A percentile compares a stretch with the other conserved stretches of the same genome.
phyloP scores from a whole-genome alignment of 2,329 filamentous ascomycete genomes.

The Fusarium torreyae region DNA sequence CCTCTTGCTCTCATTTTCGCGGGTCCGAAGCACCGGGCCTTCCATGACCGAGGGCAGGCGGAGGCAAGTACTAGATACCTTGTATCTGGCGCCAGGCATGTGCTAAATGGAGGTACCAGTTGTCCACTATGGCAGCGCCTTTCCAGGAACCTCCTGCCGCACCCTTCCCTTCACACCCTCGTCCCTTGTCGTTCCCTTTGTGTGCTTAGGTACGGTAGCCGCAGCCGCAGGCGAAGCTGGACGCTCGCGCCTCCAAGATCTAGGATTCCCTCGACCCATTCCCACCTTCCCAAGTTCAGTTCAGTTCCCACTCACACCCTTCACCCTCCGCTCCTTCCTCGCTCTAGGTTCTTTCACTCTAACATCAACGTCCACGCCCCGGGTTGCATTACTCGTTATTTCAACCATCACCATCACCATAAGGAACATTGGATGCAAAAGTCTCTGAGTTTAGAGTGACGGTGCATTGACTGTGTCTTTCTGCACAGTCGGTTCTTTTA shows the following conservation, averaged over 20 bases:
- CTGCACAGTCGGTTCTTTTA: slow-evolving; percentile 18
- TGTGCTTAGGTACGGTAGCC: slow-evolving; percentile 35
- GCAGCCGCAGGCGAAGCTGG: slow-evolving; percentile 10
- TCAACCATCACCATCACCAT: slow-evolving; percentile 21
- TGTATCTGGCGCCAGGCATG: slow-evolving; percentile 40
- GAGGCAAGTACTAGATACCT: slow-evolving; percentile 23
- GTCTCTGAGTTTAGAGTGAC: slow-evolving; percentile 13
- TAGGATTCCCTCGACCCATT: slow-evolving; percentile 51
- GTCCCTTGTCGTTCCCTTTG: slow-evolving; percentile 40
- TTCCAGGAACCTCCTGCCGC: slow-evolving; percentile 46
- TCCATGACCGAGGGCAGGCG: slow-evolving; percentile 33
- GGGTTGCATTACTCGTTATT: slow-evolving; percentile 42
- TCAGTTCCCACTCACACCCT: slow-evolving; percentile 49
- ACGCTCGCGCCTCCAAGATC: slow-evolving; percentile 50
- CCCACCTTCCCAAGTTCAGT: slow-evolving; percentile 48
- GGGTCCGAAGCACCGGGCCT: slow-evolving; percentile 51
- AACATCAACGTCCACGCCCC: slow-evolving; percentile 36
- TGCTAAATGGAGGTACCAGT: slow-evolving; percentile 44
- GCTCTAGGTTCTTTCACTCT: slow-evolving; percentile 44
- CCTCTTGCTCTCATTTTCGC: slow-evolving; percentile 21
- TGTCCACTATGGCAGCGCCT: slow-evolving; percentile 33
- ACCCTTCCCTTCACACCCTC: slow-evolving; percentile 42
- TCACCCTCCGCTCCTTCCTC: slow-evolving; percentile 47
- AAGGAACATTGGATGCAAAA: slow-evolving; percentile 23
- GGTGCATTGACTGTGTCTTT: slow-evolving; percentile 10